Evolutionary conservation across 1,284 basidiomycete species (phyloP).

Genomic region (Cerrena zonata): DNA sequence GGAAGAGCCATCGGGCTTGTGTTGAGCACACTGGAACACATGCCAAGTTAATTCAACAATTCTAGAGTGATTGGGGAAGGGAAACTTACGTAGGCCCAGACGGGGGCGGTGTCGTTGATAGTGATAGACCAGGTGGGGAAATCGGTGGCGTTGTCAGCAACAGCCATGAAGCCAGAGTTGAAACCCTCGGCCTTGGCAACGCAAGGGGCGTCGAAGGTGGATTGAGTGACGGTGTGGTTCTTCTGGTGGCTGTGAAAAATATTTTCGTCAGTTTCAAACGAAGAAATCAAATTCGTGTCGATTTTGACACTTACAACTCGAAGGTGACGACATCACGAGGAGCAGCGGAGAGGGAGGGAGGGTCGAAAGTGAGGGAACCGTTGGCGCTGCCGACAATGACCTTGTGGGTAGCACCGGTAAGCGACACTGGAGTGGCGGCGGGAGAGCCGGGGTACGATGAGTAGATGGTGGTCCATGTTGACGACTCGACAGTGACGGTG

Average conservation of each 20-base stretch:
- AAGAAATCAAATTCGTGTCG: neutral
- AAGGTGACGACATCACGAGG: slow-evolving; percentile 50
- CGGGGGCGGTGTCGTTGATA: slow-evolving; percentile 49
- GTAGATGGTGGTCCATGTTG: slow-evolving; percentile 49
- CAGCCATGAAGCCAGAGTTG: slow-evolving; percentile 60
- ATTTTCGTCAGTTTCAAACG: slow-evolving; percentile 1
- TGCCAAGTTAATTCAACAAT: neutral
- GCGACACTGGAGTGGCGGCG: slow-evolving; percentile 42
- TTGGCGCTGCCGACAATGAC: slow-evolving; percentile 48
- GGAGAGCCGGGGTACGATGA: slow-evolving; percentile 49
- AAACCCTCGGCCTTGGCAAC: slow-evolving; percentile 37
- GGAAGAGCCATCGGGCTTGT: slow-evolving; percentile 23
- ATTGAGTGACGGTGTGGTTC: slow-evolving; percentile 68
- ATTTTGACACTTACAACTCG: slow-evolving; percentile 49
- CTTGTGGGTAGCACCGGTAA: slow-evolving; percentile 37
- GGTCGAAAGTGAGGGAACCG: slow-evolving; percentile 45
- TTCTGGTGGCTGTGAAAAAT: slow-evolving; percentile 41
- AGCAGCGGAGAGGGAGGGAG: slow-evolving; percentile 42
- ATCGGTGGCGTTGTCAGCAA: slow-evolving; percentile 34
- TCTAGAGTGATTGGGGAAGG: neutral
- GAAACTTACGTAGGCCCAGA: slow-evolving; percentile 31
- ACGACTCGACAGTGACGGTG: slow-evolving; percentile 35
- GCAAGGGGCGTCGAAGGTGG: slow-evolving; percentile 57
- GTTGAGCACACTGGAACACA: slow-evolving; percentile 30
- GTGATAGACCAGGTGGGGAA: slow-evolving; percentile 53